These are phyloP conservation scores for Fusarium guadeloupense DNA, from an alignment of 2,329 filamentous ascomycete genomes.

Conservation along the genomic window DNA sequence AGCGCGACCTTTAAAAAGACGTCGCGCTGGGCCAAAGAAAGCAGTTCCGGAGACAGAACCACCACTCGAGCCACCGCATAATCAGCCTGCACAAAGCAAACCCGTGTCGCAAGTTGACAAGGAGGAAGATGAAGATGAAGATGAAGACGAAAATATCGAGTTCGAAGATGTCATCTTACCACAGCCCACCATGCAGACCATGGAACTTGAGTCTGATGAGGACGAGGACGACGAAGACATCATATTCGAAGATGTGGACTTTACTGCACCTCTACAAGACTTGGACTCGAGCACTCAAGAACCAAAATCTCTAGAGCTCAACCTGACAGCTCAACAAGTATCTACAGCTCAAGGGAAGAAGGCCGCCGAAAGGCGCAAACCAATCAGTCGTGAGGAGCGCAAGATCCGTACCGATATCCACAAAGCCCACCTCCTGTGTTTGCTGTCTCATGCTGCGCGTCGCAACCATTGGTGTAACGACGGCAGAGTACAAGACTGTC, in stretches of 20 bases:
- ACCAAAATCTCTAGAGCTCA: constrained; percentile 58
- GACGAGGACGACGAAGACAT: constrained; percentile 55
- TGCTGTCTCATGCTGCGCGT: constrained; percentile 78
- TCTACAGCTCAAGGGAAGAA: constrained; percentile 45
- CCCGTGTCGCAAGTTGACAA: neutral
- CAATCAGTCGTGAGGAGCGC: constrained; percentile 63
- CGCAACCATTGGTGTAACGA: constrained; percentile 94
- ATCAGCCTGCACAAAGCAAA: neutral
- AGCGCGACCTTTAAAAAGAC: constrained; percentile 55
- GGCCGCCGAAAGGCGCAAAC: constrained; percentile 57
- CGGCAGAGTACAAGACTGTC: constrained; percentile 68
- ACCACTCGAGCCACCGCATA: neutral
- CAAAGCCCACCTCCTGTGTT: constrained; percentile 83
- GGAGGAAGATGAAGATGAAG: constrained; percentile 45
- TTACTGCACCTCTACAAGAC: constrained; percentile 46
- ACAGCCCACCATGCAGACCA: constrained; percentile 59
- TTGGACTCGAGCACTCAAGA: constrained; percentile 35
- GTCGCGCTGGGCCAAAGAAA: constrained; percentile 40
- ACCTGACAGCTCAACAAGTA: constrained; percentile 59
- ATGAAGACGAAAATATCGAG: constrained; percentile 56
- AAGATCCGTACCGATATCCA: constrained; percentile 77
- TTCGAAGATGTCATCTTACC: constrained; percentile 63
- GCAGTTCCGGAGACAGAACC: neutral
- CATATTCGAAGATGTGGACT: constrained; percentile 60
- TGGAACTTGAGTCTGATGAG: constrained; percentile 60